Evolutionary conservation across 768 basidiomycete genomes (phyloP).

Genomic region (Podaxis sp.): DNA sequence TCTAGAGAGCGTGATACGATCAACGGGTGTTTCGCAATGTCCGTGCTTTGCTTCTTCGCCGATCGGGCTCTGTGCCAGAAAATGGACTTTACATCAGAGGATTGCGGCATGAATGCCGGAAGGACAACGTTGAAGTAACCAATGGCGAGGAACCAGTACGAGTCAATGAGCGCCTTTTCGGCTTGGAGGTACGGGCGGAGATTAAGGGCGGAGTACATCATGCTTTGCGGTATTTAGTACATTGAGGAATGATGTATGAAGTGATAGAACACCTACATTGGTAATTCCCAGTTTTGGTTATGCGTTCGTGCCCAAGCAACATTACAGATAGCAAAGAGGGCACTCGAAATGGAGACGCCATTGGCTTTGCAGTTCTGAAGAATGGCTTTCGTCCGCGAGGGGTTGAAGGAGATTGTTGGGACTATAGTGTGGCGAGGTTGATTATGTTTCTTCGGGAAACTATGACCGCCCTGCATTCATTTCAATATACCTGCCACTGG

Average conservation of each 20-base stretch:
- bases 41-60: conserved; percentile 66
- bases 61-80: conserved; percentile 77
- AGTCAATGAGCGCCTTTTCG: conserved; percentile 45
- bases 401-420: conserved; percentile 60
- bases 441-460: conserved; percentile 53
- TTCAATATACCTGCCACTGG: neutral
- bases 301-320: conserved; percentile 66
- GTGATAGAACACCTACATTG: conserved; percentile 39
- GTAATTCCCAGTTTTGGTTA: conserved; percentile 42
- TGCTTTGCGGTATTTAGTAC: conserved; percentile 32
- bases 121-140: conserved; percentile 83
- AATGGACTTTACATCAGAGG: conserved; percentile 34
- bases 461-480: conserved; percentile 63
- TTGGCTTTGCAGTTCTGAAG: conserved; percentile 68
- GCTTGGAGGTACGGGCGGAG: conserved; percentile 58
- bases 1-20: conserved; percentile 56
- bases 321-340: conserved; percentile 74
- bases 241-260: neutral
- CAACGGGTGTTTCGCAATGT: conserved; percentile 63
- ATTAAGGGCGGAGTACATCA: conserved; percentile 89
- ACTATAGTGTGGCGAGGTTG: conserved; percentile 60
- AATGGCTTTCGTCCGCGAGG: conserved; percentile 56
- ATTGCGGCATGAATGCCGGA: conserved; percentile 63
- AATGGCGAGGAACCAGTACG: conserved; percentile 82
- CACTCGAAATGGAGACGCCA: conserved; percentile 73